Evolutionary conservation across 164 flowering plant species (phyloP).

Genomic region (Chloranthus sessilifolius): DNA sequence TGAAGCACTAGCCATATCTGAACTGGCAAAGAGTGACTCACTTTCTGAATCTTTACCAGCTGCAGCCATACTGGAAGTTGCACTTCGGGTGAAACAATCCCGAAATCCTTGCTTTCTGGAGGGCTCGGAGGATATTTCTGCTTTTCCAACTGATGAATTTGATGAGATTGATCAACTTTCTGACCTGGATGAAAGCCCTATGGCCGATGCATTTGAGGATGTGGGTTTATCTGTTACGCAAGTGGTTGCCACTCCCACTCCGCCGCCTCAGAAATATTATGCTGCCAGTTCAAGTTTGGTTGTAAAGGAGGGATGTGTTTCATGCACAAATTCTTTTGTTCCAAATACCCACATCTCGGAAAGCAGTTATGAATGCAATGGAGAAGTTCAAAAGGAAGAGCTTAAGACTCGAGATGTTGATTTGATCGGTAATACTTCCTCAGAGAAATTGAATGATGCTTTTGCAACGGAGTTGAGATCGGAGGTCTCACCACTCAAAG

Average conservation of each 20-base stretch:
- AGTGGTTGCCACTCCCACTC: conserved; percentile 8
- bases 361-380: conserved; percentile 15
- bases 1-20: conserved; percentile 78
- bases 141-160: conserved; percentile 15
- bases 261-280: not conserved
- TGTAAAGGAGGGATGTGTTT: conserved; percentile 10
- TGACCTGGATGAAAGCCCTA: conserved; percentile 53
- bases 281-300: conserved; percentile 14
- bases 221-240: conserved; percentile 43
- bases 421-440: conserved; percentile 6
- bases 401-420: conserved; percentile 8
- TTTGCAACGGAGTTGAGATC: conserved; percentile 7
- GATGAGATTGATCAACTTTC: conserved; percentile 44
- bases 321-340: conserved; percentile 23
- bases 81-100: conserved; percentile 68
- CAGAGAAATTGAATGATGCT: conserved; percentile 11
- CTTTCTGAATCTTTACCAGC: conserved; percentile 26
- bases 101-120: conserved; percentile 25
- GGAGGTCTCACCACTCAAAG: conserved; percentile 12
- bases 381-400: conserved; percentile 13
- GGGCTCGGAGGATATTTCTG: conserved; percentile 15
- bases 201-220: conserved; percentile 70
- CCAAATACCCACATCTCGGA: conserved; percentile 36
- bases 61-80: conserved; percentile 54
- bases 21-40: conserved; percentile 28